These are phyloP conservation scores for Populus hybrid DNA, from an alignment of 441 rosid species.

Conservation along the genomic window DNA sequence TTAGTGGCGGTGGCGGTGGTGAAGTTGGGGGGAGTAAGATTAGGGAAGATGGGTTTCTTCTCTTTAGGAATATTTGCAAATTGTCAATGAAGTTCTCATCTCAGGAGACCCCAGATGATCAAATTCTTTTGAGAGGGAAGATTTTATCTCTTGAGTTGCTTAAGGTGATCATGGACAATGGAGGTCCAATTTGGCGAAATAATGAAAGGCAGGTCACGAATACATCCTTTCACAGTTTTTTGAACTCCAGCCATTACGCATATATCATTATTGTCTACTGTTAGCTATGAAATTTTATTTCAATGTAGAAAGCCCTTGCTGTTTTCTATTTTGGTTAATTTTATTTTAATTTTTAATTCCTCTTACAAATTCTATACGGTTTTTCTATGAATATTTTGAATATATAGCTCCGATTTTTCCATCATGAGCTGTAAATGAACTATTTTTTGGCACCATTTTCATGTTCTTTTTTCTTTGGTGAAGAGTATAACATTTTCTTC, in stretches of 20 bases:
- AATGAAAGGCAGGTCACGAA: conserved; percentile 69
- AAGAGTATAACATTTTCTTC: conserved; percentile 16
- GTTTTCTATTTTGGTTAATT: too few species aligned
- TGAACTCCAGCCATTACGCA: not conserved
- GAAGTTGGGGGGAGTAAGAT: conserved; percentile 51
- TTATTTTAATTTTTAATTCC: too few species aligned
- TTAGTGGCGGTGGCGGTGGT: conserved; percentile 22
- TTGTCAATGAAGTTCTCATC: conserved; percentile 92
- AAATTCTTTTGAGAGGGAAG: conserved; percentile 90
- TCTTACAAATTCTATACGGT: too few species aligned
- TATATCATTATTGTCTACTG: not conserved
- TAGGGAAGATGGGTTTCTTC: conserved; percentile 78
- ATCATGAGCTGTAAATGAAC: not conserved
- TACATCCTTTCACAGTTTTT: not conserved
- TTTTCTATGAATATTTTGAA: too few species aligned
- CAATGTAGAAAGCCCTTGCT: too few species aligned
- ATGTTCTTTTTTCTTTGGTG: not conserved
- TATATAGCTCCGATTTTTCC: not conserved
- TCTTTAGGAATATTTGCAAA: conserved; percentile 82
- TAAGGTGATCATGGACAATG: conserved; percentile 76
- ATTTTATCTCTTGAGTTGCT: conserved; percentile 83
- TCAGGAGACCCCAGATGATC: conserved; percentile 88
- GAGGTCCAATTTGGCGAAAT: conserved; percentile 74
- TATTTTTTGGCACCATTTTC: not conserved
- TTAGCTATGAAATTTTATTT: not conserved